Base-by-base conservation (phyloP, 768 basidiomycete species). In the Leccinum barrowsii region DNA sequence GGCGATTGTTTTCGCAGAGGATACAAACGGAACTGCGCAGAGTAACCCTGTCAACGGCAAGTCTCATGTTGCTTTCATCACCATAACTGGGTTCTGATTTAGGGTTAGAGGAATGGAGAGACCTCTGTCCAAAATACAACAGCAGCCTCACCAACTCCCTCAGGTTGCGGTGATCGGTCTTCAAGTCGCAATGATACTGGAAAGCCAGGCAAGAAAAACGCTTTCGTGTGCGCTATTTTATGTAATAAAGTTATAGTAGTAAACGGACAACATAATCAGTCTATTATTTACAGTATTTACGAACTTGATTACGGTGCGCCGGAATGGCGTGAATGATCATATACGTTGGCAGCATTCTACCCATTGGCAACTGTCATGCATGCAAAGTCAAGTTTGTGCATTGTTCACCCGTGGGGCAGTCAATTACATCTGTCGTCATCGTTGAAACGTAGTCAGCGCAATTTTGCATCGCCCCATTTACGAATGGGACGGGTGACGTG, bases 1-100 rank as follows among this genome's bases (percentile, higher is more conserved):
- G 52, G 75, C 75, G 7, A 66, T 77, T 15, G 71, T 76, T 17
- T 72, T 75, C 37, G 74, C 72, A 19, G 74, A 74, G 52, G 63
- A 70, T 35, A 66, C 73, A 13, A 59, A 62, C 11, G 76, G 58
- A 54, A 62, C 59, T 15, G 48, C 48, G 15, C 48, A 49, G 13
- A 49, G 24, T 15, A 8, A 49, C 17, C 48, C 48, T 24, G 22
- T 49, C 15, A 6, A 49, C 22, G 24, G 48, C 8, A n/a, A 49
- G 48, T 12, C 24, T 17, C 12, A 19, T 17, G 3, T 42, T n/a
- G n/a, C 10, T 26, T n/a, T 11, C 8, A 4, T 28, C 15, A 11
- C 54, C 13, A 3, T 3, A 13, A 6, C 46, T 13, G 13, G 1
- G 19, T 22, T 44, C 12, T 49, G 37, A 19, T 34, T 37, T 57